phyloP scores from a whole-genome alignment of 495 filamentous ascomycete genomes.

The Entonaema liquescens region DNA sequence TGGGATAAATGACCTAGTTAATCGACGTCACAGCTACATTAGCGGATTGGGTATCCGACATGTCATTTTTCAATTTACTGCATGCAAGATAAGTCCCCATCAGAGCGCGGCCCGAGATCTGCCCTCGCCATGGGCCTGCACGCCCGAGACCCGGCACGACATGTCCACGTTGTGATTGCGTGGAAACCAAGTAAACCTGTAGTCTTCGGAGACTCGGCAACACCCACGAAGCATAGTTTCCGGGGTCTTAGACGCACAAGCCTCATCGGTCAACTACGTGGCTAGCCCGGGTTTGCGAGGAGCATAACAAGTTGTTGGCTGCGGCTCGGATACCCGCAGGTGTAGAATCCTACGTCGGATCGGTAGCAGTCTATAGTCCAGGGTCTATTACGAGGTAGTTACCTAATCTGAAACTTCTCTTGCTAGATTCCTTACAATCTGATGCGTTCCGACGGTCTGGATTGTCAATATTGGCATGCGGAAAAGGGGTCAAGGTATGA shows the following conservation, averaged over 20 bases:
- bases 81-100: constrained; percentile 3
- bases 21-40: constrained; percentile 16
- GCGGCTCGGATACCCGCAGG: constrained; percentile 25
- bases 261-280: constrained; percentile 18
- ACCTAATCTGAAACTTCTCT: constrained; percentile 1
- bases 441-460: constrained; percentile 12
- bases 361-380: constrained; percentile 2
- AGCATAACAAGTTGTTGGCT: constrained; percentile 10
- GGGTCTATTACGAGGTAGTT: not conserved
- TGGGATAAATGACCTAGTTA: not conserved
- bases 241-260: constrained; percentile 10
- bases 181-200: no score
- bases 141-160: not conserved
- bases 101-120: constrained; percentile 28
- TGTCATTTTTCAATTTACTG: not conserved
- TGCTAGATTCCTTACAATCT: not conserved
- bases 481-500: constrained; percentile 8
- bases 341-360: constrained; percentile 24
- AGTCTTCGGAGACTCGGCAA: not conserved
- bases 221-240: not conserved
- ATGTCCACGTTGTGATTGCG: not conserved
- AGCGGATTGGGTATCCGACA: constrained; percentile 10
- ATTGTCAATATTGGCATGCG: not conserved
- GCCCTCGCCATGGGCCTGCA: not conserved
- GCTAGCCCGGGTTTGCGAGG: constrained; percentile 20